A percentile compares a stretch with the other conserved stretches of the same genome.
Conservation (phyloP, 2,329 filamentous ascomycete species). For the Albifimbria verrucaria region DNA sequence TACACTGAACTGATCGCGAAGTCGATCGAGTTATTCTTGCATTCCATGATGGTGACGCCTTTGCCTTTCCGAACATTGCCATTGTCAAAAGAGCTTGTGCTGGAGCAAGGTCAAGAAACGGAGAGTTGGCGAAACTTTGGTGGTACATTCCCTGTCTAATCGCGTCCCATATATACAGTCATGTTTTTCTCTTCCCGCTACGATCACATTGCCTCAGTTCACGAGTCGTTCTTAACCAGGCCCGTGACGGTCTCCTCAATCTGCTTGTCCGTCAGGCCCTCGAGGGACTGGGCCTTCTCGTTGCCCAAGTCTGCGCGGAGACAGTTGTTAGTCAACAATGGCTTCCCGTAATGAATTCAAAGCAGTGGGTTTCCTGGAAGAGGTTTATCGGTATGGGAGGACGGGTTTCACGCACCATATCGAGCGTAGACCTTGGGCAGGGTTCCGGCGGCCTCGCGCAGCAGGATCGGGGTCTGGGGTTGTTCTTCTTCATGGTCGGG, state of each 20-base stretch:
- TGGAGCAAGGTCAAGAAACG: not conserved
- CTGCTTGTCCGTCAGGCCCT: constrained; percentile 58
- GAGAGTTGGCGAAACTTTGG: not conserved
- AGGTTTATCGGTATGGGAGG: not conserved
- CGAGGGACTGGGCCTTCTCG: constrained; percentile 55
- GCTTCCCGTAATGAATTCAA: not conserved
- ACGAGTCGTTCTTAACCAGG: constrained; percentile 41
- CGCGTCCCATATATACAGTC: constrained; percentile 15
- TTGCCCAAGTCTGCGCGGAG: constrained; percentile 45
- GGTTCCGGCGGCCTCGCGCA: constrained; percentile 85
- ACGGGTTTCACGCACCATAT: constrained; percentile 64
- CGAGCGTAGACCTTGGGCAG: constrained; percentile 84
- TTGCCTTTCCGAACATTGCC: too few relatives aligned
- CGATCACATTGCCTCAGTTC: not conserved
- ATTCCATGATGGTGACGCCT: too few relatives aligned
- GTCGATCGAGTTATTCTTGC: too few relatives aligned
- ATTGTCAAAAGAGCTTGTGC: not conserved
- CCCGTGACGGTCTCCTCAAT: constrained; percentile 56
- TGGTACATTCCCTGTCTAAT: constrained; percentile 17
- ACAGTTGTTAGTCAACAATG: constrained; percentile 14
- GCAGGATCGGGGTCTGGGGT: constrained; percentile 88
- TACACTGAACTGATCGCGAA: too few relatives aligned
- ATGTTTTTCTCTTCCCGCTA: not conserved
- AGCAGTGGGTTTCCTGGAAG: not conserved
- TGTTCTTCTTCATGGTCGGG: constrained; percentile 99